Base-by-base conservation (phyloP, 352 stramenopile species). In the Phytopythium cucurbitacearum region DNA sequence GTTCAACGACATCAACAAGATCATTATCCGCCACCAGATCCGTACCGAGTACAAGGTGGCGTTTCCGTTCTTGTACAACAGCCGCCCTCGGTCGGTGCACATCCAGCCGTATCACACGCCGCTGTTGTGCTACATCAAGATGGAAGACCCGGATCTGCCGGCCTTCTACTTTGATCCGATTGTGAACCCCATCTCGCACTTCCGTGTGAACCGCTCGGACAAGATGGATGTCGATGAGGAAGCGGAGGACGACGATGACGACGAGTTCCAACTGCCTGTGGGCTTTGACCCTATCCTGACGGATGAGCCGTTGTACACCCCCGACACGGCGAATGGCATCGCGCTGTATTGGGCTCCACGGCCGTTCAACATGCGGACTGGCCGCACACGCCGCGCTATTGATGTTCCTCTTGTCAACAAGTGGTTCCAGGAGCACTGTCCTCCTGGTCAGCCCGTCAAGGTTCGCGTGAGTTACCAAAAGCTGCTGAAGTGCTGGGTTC, bases 1-100 rank as follows among this genome's bases (percentile, higher is more conserved):
- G 69, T 99, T 99, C 76, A 99, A 99, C 62, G 97, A 99, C 72
- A 98, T 99, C 68, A 98, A 99, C 74, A 99, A 99, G 76, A 99
- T 99, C 67, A 99, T 99, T 68, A 98, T 99, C 62, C 94, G 97
- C 5, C 88, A 98, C 68, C 96, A 97, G 60, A 99, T 99, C 65
- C 88, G 97, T 21, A 99, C 96, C 4, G 97, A 99, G 71, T 99
- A 99, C 78, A 96, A 96, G 54, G 97, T 99, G 64, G 97, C 97
- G 8, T 99, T 99, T 71, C 97, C 97, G 12, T 98, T 99, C 67
- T 71, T 99, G 41, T 99, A 99, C 86, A 99, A 99, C 69, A 98
- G 92, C 51, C 80, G 97, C 40, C 97, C 97, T 39, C 80, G 97
- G 3, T 96, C 96, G 35, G 95, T 99, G 11, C 76, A 96, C 40